These are phyloP conservation scores for Camillea tinctor DNA, from an alignment of 2,329 filamentous ascomycete genomes.

Conservation along the genomic window DNA sequence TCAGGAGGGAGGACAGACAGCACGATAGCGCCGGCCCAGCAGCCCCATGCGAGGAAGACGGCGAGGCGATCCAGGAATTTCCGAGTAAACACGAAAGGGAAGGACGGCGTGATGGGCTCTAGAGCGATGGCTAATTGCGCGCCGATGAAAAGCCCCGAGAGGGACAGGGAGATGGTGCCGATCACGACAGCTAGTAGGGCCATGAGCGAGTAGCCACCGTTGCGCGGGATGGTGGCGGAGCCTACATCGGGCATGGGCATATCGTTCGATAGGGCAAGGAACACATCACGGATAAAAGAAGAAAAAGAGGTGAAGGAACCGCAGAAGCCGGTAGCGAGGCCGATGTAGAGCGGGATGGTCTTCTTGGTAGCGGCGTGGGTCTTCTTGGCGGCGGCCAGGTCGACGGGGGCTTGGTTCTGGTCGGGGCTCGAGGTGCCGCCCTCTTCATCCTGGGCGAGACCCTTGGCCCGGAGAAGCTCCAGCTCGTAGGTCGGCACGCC, in stretches of 20 bases:
- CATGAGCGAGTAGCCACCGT: constrained; percentile 79
- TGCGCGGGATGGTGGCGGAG: constrained; percentile 47
- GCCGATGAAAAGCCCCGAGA: constrained; percentile 69
- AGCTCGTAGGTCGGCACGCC: constrained; percentile 44
- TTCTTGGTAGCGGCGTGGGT: constrained; percentile 69
- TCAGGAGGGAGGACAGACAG: constrained; percentile 71
- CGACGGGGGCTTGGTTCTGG: constrained; percentile 20
- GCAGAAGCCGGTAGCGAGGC: constrained; percentile 82
- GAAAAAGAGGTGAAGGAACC: constrained; percentile 91
- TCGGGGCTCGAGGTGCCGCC: constrained; percentile 21
- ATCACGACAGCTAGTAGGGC: constrained; percentile 75
- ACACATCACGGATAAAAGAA: constrained; percentile 76
- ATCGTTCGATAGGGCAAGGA: constrained; percentile 76
- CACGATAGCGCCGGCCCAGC: constrained; percentile 76
- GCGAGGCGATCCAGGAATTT: constrained; percentile 61
- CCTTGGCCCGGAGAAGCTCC: constrained; percentile 34
- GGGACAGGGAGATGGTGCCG: constrained; percentile 66
- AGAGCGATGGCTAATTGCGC: constrained; percentile 70
- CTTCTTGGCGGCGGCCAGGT: constrained; percentile 50
- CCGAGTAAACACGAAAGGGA: constrained; percentile 58
- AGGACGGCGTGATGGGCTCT: constrained; percentile 56
- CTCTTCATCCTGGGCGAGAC: constrained; percentile 37
- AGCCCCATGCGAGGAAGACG: constrained; percentile 66
- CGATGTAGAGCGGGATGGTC: constrained; percentile 84
- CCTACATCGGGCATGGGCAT: constrained; percentile 52